These are phyloP conservation scores for Cryptosporidium sp. DNA, from an alignment of 169 alveolate genomes.

Conservation along the genomic window DNA sequence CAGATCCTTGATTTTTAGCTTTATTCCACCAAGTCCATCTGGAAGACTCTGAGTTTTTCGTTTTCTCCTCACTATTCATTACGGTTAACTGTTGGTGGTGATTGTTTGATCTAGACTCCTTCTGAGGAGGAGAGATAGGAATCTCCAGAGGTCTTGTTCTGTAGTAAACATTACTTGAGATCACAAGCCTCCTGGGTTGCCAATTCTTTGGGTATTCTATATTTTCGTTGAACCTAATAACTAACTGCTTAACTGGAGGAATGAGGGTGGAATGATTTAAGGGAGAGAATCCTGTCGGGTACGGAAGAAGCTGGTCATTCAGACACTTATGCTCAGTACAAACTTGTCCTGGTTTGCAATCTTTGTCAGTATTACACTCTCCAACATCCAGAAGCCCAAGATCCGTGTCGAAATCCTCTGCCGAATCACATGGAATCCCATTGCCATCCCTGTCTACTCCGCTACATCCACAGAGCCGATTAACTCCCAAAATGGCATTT, in stretches of 20 bases:
- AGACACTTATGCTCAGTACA: conserved; percentile 79
- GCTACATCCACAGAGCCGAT: conserved; percentile 82
- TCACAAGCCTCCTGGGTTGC: conserved; percentile 68
- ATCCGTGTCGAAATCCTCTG: conserved; percentile 81
- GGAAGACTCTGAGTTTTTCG: conserved; percentile 11
- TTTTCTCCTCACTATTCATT: conserved; percentile 29
- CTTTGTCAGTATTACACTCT: conserved; percentile 62
- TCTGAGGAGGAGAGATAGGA: conserved; percentile 20
- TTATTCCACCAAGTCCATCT: conserved; percentile 75
- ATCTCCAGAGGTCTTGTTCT: conserved; percentile 47
- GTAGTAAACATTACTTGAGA: conserved; percentile 52
- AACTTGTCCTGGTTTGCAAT: conserved; percentile 69
- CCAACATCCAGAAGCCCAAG: conserved; percentile 78
- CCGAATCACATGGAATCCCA: conserved; percentile 78
- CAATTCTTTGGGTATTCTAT: conserved; percentile 69
- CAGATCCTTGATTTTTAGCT: conserved; percentile 29
- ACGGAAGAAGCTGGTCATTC: conserved; percentile 77
- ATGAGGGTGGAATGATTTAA: conserved; percentile 70
- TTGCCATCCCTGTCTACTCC: conserved; percentile 80
- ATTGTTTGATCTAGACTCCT: conserved; percentile 23
- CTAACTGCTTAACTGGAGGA: conserved; percentile 79
- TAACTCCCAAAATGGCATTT: conserved; percentile 77
- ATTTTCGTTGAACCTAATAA: conserved; percentile 77
- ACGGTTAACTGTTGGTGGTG: neutral
- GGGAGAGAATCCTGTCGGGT: conserved; percentile 75